Conservation (phyloP, 2,329 filamentous ascomycete genomes). For the Anthostomella pinea region DNA sequence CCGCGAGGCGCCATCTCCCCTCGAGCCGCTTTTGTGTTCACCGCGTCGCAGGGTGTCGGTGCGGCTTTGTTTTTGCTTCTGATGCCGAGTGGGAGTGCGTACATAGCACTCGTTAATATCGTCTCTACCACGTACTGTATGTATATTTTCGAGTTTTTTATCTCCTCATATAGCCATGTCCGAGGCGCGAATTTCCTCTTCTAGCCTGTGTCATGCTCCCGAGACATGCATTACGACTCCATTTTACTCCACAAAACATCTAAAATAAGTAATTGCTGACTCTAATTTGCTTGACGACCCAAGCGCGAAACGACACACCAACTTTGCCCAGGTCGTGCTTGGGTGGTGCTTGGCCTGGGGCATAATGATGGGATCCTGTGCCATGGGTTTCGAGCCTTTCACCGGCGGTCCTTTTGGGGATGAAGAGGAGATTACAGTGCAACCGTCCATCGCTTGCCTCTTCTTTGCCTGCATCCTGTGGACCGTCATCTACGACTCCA, state of each 20-base stretch:
- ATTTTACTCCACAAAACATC: too few relatives aligned
- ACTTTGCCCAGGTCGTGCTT: slow-evolving; percentile 34
- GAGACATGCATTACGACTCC: too few relatives aligned
- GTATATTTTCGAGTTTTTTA: too few relatives aligned
- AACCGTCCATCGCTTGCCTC: slow-evolving; percentile 24
- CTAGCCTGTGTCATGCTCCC: too few relatives aligned
- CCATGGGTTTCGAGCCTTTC: slow-evolving; percentile 26
- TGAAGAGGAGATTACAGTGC: slow-evolving; percentile 14
- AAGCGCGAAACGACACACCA: slow-evolving; percentile 35
- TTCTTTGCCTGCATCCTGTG: slow-evolving; percentile 30
- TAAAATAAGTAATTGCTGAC: too few relatives aligned
- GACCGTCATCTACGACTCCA: slow-evolving; percentile 35
- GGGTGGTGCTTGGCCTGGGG: slow-evolving; percentile 33
- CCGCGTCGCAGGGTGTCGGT: slow-evolving; percentile 23
- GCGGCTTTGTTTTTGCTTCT: slow-evolving; percentile 23
- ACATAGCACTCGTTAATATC: slow-evolving; percentile 28
- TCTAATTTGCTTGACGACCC: too few relatives aligned
- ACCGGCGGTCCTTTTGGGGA: slow-evolving; percentile 21
- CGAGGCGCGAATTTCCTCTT: too few relatives aligned
- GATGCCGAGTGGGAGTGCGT: slow-evolving; percentile 20
- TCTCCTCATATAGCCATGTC: too few relatives aligned
- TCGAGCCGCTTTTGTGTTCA: slow-evolving; percentile 30
- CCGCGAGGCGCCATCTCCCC: slow-evolving; percentile 32
- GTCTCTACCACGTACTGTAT: slow-evolving; percentile 29
- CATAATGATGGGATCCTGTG: slow-evolving; percentile 29